Conservation (phyloP, 495 filamentous ascomycete species). For the Daldinia vernicosa region DNA sequence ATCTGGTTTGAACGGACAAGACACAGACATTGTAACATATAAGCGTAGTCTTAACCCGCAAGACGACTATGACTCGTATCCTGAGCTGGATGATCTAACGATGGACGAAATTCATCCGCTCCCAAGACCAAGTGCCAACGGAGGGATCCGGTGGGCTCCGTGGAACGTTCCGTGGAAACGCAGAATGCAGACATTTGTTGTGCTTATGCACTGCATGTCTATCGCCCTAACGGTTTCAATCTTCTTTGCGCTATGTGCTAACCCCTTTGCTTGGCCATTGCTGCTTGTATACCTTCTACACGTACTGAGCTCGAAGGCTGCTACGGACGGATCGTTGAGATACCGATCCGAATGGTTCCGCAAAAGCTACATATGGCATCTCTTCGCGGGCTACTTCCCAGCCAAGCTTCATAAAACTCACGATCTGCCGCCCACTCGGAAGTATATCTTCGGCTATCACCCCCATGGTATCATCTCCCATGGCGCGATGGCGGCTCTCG, state of each 20-base stretch:
- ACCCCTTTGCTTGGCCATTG: slow-evolving; percentile 90
- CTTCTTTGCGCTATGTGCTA: slow-evolving; percentile 92
- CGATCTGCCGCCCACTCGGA: slow-evolving; percentile 79
- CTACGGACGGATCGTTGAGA: slow-evolving; percentile 75
- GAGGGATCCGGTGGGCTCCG: slow-evolving; percentile 79
- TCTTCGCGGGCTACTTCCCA: slow-evolving; percentile 94
- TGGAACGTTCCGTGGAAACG: slow-evolving; percentile 85
- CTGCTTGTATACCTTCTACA: slow-evolving; percentile 91
- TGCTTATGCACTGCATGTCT: slow-evolving; percentile 84
- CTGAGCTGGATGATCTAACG: slow-evolving; percentile 45
- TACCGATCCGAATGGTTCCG: slow-evolving; percentile 78
- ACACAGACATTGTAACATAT: slow-evolving; percentile 25
- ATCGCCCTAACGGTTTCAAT: slow-evolving; percentile 77
- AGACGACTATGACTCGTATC: slow-evolving; percentile 47
- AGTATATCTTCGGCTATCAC: slow-evolving; percentile 98
- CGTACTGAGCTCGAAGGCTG: slow-evolving; percentile 78
- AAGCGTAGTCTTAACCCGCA: slow-evolving; percentile 15
- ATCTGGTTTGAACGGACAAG: slow-evolving; percentile 13
- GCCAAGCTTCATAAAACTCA: slow-evolving; percentile 84
- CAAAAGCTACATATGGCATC: slow-evolving; percentile 79
- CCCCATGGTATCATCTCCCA: slow-evolving; percentile 97
- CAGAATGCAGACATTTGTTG: slow-evolving; percentile 85
- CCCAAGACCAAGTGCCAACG: slow-evolving; percentile 42
- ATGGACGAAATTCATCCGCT: slow-evolving; percentile 38
- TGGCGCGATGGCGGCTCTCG: slow-evolving; percentile 92